phyloP scores from a whole-genome alignment of 768 basidiomycete species.

The Chalciporus pseudorubinellus region DNA sequence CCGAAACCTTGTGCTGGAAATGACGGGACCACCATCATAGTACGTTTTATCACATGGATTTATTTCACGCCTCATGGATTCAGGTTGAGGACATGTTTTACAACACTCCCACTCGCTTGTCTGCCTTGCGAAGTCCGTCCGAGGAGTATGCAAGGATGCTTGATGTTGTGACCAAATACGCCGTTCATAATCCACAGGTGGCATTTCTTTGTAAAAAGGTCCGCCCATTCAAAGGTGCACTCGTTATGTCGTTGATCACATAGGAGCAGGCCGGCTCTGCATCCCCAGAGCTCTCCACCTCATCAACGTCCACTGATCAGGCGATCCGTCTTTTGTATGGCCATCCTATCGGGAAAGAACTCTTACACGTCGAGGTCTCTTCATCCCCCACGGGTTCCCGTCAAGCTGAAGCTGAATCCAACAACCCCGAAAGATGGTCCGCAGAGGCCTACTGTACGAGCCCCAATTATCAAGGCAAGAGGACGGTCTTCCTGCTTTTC shows the following conservation, averaged over 20 bases:
- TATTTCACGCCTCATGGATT: background rate
- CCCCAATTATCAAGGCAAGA: slow-evolving; percentile 88
- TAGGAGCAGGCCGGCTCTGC: slow-evolving; percentile 61
- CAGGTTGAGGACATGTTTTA: slow-evolving; percentile 97
- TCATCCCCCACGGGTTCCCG: slow-evolving; percentile 27
- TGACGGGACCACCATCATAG: slow-evolving; percentile 88
- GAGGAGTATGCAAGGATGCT: slow-evolving; percentile 93
- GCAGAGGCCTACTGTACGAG: slow-evolving; percentile 79
- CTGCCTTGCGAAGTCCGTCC: slow-evolving; percentile 77
- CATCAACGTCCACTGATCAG: slow-evolving; percentile 60
- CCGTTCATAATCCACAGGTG: slow-evolving; percentile 87
- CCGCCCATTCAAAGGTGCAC: background rate
- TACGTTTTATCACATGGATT: slow-evolving; percentile 33
- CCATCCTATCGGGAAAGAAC: slow-evolving; percentile 72
- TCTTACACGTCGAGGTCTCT: slow-evolving; percentile 48
- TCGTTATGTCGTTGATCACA: slow-evolving; percentile 3
- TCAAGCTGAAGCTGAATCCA: slow-evolving; percentile 16
- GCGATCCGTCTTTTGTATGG: slow-evolving; percentile 84
- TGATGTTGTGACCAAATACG: slow-evolving; percentile 90
- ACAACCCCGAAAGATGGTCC: slow-evolving; percentile 55
- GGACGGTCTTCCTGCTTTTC: slow-evolving; percentile 81
- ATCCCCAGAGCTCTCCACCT: slow-evolving; percentile 79
- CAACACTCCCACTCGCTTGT: slow-evolving; percentile 84
- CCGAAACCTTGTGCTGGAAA: slow-evolving; percentile 93
- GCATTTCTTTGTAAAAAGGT: slow-evolving; percentile 94